phyloP scores from a whole-genome alignment of 1,284 basidiomycete species.

The Pisolithus thermaeus region DNA sequence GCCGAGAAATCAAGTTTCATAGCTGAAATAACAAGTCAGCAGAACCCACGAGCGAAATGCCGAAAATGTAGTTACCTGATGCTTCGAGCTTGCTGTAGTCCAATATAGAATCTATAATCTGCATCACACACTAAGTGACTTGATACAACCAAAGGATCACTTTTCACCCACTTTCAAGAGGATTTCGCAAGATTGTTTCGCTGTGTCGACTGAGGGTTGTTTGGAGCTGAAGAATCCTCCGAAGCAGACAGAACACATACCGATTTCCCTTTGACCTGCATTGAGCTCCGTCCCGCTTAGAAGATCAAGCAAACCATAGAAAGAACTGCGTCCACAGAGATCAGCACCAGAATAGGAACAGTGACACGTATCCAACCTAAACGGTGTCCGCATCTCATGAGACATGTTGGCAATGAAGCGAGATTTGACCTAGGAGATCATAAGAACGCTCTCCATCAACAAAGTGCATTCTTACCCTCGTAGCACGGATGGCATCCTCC shows the following conservation, averaged over 20 bases:
- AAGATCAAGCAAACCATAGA: conserved; percentile 66
- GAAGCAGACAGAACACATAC: conserved; percentile 27
- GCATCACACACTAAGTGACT: background rate
- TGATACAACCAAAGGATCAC: background rate
- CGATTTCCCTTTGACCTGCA: conserved; percentile 61
- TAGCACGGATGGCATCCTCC: conserved; percentile 65
- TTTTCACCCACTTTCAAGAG: conserved; percentile 47
- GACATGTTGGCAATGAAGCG: conserved; percentile 74
- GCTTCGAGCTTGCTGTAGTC: conserved; percentile 73
- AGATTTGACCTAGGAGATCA: conserved; percentile 52
- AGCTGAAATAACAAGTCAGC: conserved; percentile 33
- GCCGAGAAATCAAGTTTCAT: conserved; percentile 62
- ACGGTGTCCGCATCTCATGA: conserved; percentile 66
- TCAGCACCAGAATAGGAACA: background rate
- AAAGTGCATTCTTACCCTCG: conserved; percentile 42
- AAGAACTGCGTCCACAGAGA: conserved; percentile 40
- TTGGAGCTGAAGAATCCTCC: background rate
- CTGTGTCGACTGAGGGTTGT: conserved; percentile 52
- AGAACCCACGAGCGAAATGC: background rate
- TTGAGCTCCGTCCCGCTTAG: conserved; percentile 62
- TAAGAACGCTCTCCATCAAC: background rate
- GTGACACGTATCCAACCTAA: conserved; percentile 41
- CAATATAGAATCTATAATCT: conserved; percentile 72
- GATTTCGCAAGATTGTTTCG: conserved; percentile 68
- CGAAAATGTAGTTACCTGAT: conserved; percentile 38